Conservation (phyloP, 352 stramenopile genomes). For the Phytophthora sojae region DNA sequence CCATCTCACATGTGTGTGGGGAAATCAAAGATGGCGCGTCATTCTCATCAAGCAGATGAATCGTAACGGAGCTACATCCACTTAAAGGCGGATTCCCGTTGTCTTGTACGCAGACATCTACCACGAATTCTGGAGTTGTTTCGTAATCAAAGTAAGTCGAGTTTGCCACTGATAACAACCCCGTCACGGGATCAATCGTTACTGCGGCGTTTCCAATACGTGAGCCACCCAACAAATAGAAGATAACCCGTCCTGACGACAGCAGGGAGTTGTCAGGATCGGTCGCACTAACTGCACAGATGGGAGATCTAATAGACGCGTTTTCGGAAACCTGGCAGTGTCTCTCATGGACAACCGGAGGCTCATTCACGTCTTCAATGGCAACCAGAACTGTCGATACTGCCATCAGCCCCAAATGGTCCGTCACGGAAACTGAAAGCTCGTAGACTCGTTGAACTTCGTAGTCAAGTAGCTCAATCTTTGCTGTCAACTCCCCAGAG, state of each 20-base stretch:
- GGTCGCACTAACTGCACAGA: conserved; percentile 22
- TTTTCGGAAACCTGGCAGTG: conserved; percentile 34
- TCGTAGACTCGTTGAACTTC: conserved; percentile 21
- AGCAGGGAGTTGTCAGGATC: conserved; percentile 26
- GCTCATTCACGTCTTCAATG: conserved; percentile 31
- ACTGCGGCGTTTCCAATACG: not conserved
- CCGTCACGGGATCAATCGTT: conserved; percentile 25
- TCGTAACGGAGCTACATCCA: conserved; percentile 15
- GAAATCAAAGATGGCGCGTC: conserved; percentile 27
- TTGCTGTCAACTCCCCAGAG: conserved; percentile 25
- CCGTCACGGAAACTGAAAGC: conserved; percentile 28
- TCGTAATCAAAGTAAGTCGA: conserved; percentile 31
- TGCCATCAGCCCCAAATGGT: conserved; percentile 9
- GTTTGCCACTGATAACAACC: conserved; percentile 24
- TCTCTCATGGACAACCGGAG: conserved; percentile 18
- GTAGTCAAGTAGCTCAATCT: conserved; percentile 32
- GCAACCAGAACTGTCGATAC: conserved; percentile 20
- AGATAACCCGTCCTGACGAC: conserved; percentile 11
- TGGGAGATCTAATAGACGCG: not conserved
- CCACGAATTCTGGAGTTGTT: not conserved
- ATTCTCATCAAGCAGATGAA: conserved; percentile 25
- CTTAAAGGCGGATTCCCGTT: conserved; percentile 20
- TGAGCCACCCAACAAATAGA: conserved; percentile 12
- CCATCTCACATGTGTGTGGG: conserved; percentile 21
- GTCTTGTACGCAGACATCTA: conserved; percentile 26